Evolutionary conservation across 2,329 filamentous ascomycete genomes (phyloP), one percentile per base, ranked within the genome.

Genomic region (Sphaerulina vaccinii): DNA sequence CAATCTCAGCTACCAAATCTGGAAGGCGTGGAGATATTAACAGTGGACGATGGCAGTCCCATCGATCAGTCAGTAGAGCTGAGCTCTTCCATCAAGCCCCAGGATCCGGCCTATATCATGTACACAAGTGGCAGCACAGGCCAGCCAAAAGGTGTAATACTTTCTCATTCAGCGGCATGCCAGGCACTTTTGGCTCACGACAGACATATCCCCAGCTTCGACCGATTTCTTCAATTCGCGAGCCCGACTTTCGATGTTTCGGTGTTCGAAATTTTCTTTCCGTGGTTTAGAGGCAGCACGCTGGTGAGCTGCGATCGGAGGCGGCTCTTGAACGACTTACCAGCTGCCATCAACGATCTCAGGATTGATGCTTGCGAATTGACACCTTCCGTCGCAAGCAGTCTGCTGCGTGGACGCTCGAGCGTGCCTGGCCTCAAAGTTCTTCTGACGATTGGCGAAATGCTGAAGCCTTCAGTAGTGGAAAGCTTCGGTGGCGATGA

Each of bases 261-360:
- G 0, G 86, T 96, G 5, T 96, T 96, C 67, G 91, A 96, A 67
- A 91, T 95, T 5, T 96, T 96, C 76, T 96, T 96, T 59, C 87
- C 91, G 0, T 74, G 91, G 13, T 86, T 84, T 56, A 78, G 89
- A 51, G 87, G 87, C 2, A 75, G 75, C 18, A 95, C 89, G 0
- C 73, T 96, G 2, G 81, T 92, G 41, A 81, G 82, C 49, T 89
- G 85, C 59, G 79, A 83, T 50, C 81, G 90, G 22, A 75, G 77
- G 42, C 75, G 81, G 27, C 82, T 96, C 75, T 76, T 96, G 36
- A 81, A 87, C 55, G 84, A 96, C 64, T 79, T 96, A 18, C 83
- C 87, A 0, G 78, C 73, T 0, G 77, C 83, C 9, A 82, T 96
- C 52, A 80, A 77, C 10, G 63, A 67, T 9, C 75, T 93, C 69